Base-by-base conservation (phyloP, 371 early-diverging fungal genomes). In the Lichtheimia ornata region DNA sequence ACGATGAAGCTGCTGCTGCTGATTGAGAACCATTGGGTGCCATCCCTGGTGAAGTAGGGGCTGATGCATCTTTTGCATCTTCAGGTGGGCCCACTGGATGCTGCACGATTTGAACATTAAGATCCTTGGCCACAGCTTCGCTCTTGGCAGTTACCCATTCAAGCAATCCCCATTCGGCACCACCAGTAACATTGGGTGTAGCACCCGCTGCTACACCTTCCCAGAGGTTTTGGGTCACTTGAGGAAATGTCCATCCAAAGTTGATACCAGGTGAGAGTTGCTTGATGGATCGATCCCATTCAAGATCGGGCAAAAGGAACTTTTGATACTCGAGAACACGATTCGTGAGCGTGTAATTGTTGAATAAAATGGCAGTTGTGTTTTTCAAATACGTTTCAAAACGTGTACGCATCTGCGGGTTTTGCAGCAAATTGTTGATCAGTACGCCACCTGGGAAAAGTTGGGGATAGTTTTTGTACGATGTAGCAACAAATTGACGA, bases 261-360 rank as follows among this genome's bases (percentile, higher is more conserved):
- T 78, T 64, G 47, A 79, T 80, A 65, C 85, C 85, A 43, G 82
- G 82, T n/a, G 83, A 83, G 50, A 72, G 68, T 65, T 84, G 85
- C 53, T 56, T 63, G 47, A 84, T 79, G 53, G 62, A 70, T 30
- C 85, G 80, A 63, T 84, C 85, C 83, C 83, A 83, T 27, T 69
- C 60, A 9, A 84, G 66, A 56, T 84, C 85, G 22, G 82, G 82
- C 42, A 65, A 59, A 24, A 79, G 61, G 59, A 83, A 83, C 4
- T 80, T 65, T 42, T 83, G 82, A 49, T 82, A 79, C 64, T 75
- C 75, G 20, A 62, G 44, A 11, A 80, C 66, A 50, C 76, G 77
- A 61, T 67, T 69, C 27, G 70, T 72, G 17, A 84, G 63, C 7
- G 77, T 76, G 22, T 65, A 72, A 9, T 74, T 74, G 73, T 83